Conservation (phyloP, 139 green algal species). For the Ulvella scutata region DNA sequence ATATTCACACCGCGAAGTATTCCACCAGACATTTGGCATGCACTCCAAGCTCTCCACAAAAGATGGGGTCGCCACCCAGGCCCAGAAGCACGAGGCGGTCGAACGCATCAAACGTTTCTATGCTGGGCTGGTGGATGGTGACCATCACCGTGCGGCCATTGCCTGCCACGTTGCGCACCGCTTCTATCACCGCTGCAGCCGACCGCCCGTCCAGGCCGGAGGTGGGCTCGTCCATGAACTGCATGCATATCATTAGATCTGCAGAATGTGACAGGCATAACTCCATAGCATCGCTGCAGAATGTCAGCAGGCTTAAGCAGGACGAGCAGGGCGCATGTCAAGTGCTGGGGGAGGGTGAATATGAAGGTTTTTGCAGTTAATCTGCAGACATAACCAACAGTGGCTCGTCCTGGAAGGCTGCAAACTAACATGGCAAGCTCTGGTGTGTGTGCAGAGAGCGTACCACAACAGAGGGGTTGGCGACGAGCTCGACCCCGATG, state of each 20-base stretch:
- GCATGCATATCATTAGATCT: no score
- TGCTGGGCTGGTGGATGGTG: conserved; percentile 82
- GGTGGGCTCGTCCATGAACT: conserved; percentile 72
- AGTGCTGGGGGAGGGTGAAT: no score
- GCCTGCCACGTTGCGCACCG: conserved; percentile 7
- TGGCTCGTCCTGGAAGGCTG: no score
- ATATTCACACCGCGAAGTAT: conserved; percentile 27
- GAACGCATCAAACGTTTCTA: conserved; percentile 37
- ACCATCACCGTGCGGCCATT: conserved; percentile 47
- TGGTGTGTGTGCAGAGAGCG: no score
- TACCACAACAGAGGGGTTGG: conserved; percentile 34
- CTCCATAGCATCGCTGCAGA: no score
- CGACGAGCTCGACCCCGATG: conserved; percentile 63
- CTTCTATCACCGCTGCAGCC: conserved; percentile 9
- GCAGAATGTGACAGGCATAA: no score
- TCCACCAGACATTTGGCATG: conserved; percentile 25
- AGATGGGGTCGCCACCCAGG: conserved; percentile 39
- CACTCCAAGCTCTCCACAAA: conserved; percentile 48
- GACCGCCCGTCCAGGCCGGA: conserved; percentile 24
- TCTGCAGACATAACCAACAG: no score
- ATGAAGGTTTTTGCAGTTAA: no score
- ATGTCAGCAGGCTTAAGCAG: no score
- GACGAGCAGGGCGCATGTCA: no score
- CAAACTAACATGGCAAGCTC: no score
- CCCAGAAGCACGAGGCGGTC: conserved; percentile 42